Conservation (phyloP, 495 filamentous ascomycete genomes). For the Penicillium ucsense region DNA sequence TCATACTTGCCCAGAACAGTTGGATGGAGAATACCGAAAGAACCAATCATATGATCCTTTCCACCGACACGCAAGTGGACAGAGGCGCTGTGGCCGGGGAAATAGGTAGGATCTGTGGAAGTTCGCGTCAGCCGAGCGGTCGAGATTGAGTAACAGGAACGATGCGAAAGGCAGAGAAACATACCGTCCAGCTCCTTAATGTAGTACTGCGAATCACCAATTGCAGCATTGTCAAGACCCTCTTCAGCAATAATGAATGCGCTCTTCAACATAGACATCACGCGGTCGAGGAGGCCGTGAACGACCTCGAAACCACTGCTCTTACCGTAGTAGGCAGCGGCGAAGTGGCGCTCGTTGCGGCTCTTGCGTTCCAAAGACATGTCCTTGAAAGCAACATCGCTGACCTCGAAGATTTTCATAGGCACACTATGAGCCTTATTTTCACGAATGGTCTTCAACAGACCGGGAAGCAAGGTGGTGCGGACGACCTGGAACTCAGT, state of each 20-base stretch:
- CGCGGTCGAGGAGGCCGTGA: slow-evolving; percentile 83
- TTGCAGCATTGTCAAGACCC: slow-evolving; percentile 45
- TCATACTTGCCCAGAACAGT: slow-evolving; percentile 90
- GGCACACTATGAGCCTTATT: slow-evolving; percentile 86
- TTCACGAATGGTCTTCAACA: slow-evolving; percentile 91
- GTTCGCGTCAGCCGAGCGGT: not conserved
- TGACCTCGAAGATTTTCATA: slow-evolving; percentile 87
- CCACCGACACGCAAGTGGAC: slow-evolving; percentile 64
- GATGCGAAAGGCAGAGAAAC: slow-evolving; percentile 6
- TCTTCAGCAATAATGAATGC: slow-evolving; percentile 71
- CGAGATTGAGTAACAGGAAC: not conserved
- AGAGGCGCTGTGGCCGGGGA: slow-evolving; percentile 77
- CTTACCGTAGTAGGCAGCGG: slow-evolving; percentile 91
- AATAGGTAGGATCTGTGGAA: slow-evolving; percentile 69
- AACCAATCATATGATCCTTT: slow-evolving; percentile 63
- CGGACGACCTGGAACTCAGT: slow-evolving; percentile 94
- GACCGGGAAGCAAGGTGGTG: slow-evolving; percentile 76
- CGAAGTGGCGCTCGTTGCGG: slow-evolving; percentile 88
- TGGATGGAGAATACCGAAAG: slow-evolving; percentile 89
- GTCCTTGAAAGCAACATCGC: slow-evolving; percentile 89
- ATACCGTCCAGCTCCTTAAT: slow-evolving; percentile 79
- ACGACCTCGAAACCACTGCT: slow-evolving; percentile 94
- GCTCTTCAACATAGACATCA: slow-evolving; percentile 85
- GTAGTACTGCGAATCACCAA: slow-evolving; percentile 66
- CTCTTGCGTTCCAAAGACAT: slow-evolving; percentile 64